Evolutionary conservation across 176 grass and related monocot species (phyloP), one percentile per base, ranked within the genome.

Genomic region (Oryza brachyantha): DNA sequence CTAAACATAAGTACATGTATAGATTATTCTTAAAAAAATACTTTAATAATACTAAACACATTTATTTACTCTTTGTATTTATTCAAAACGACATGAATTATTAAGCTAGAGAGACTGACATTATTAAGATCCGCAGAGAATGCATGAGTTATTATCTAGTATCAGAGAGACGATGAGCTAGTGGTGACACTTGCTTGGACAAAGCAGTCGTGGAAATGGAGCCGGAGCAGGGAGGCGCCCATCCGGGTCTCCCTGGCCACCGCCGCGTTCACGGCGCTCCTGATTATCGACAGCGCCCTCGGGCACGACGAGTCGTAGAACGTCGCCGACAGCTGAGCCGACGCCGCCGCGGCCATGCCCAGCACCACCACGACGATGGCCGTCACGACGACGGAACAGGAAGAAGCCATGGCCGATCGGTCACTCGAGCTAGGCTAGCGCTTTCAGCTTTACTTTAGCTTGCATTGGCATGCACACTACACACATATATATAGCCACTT

Each of bases 191-290:
- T 95, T 92, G 80, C 93, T 39, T 90, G 88, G 71, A 97, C 93
- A 78, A 93, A 97, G 76, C 90, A 97, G 79, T 97, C 93, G 52
- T 97, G 90, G 85, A 97, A 97, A 75, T 89, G 86, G 17, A 97
- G 93, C 52, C 90, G 74, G 46, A 91, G 88, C 38, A 93, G 74
- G 9, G 93, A 93, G 6, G 93, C 93, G 9, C 87, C 93, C 88
- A 91, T 89, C 35, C 93, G 90, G 6, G 59, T 42, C 10, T 94
- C 88, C 28, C 58, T 45, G 61, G 2, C 45, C 39, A 91, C 85
- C n/a, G 88, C 88, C 35, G 88, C 83, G 36, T 28, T 59, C 17
- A 94, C 83, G 24, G 83, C 85, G 62, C 80, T 88, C 77, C 73
- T 69, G 80, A 94, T 91, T 11, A 88, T 86, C 59, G 83, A 63